phyloP scores from a whole-genome alignment of 345 rosid species.

The Passiflora organensis region DNA sequence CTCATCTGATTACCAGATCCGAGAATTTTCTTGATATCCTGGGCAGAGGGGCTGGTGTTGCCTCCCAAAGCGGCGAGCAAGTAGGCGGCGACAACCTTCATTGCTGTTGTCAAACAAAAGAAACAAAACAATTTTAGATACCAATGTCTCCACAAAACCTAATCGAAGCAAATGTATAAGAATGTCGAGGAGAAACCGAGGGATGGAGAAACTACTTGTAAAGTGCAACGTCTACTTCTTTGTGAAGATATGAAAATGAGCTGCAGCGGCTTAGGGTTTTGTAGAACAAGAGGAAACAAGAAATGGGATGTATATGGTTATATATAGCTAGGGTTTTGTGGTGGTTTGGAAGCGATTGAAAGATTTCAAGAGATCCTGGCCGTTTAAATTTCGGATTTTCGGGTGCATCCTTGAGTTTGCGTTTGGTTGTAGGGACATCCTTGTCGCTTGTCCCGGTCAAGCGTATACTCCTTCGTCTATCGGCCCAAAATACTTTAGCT shows the following conservation, averaged over 20 bases:
- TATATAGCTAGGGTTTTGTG: conserved; percentile 6
- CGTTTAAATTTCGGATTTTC: background rate
- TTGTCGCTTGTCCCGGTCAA: too few species aligned
- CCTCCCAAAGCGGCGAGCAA: conserved; percentile 74
- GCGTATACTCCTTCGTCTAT: too few species aligned
- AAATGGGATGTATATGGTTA: background rate
- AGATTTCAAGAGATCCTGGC: conserved; percentile 8
- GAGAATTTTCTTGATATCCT: conserved; percentile 54
- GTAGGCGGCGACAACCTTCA: conserved; percentile 78
- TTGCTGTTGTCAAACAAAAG: conserved; percentile 18
- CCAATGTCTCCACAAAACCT: background rate
- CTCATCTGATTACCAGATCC: conserved; percentile 45
- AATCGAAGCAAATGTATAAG: too few species aligned
- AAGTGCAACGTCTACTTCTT: background rate
- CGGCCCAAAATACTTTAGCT: too few species aligned
- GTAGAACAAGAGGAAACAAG: too few species aligned
- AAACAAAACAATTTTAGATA: background rate
- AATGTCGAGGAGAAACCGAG: too few species aligned
- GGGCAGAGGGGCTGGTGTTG: conserved; percentile 45
- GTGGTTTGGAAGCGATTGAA: too few species aligned
- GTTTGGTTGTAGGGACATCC: too few species aligned
- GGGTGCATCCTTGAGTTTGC: background rate
- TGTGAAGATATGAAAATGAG: too few species aligned
- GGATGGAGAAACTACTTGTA: background rate
- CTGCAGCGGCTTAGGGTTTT: background rate